Evolutionary conservation across 192 early-diverging fungal genomes (phyloP).

Genomic region (Globomyces pollinis-pini): DNA sequence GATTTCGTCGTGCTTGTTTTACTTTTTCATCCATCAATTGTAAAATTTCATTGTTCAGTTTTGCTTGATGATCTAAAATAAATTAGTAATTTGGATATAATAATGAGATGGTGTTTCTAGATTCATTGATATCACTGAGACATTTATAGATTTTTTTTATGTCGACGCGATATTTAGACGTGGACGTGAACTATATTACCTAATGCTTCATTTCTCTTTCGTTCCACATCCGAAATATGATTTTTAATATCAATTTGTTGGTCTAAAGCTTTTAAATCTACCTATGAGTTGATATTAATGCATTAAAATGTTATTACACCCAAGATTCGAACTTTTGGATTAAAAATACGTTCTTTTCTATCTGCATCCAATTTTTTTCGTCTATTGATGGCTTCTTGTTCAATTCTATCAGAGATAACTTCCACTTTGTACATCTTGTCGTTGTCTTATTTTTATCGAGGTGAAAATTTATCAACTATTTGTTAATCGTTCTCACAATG

Average conservation of each 20-base stretch:
- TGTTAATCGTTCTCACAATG: no score
- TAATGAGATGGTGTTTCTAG: no score
- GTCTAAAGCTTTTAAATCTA: slow-evolving; percentile 45
- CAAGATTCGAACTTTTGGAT: slow-evolving; percentile 46
- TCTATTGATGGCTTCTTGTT: slow-evolving; percentile 42
- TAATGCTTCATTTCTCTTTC: slow-evolving; percentile 32
- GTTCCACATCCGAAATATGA: slow-evolving; percentile 33
- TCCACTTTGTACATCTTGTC: slow-evolving; percentile 56
- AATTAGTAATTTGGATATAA: no score
- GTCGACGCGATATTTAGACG: not conserved
- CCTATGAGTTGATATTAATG: slow-evolving; percentile 23
- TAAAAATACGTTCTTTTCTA: slow-evolving; percentile 48
- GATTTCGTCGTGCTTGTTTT: slow-evolving; percentile 12
- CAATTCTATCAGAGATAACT: slow-evolving; percentile 35
- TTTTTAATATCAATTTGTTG: slow-evolving; percentile 49
- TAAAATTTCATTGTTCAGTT: slow-evolving; percentile 39
- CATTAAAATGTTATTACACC: no score
- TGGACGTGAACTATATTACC: slow-evolving; percentile 25
- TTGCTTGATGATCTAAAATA: slow-evolving; percentile 8
- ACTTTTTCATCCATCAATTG: slow-evolving; percentile 38
- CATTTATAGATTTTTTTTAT: slow-evolving; percentile 5
- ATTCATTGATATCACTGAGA: no score
- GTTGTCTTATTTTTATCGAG: no score
- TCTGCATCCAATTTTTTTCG: slow-evolving; percentile 45
- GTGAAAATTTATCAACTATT: no score